Conservation (phyloP, 2,329 filamentous ascomycete genomes). For the Ampelomyces quisqualis region DNA sequence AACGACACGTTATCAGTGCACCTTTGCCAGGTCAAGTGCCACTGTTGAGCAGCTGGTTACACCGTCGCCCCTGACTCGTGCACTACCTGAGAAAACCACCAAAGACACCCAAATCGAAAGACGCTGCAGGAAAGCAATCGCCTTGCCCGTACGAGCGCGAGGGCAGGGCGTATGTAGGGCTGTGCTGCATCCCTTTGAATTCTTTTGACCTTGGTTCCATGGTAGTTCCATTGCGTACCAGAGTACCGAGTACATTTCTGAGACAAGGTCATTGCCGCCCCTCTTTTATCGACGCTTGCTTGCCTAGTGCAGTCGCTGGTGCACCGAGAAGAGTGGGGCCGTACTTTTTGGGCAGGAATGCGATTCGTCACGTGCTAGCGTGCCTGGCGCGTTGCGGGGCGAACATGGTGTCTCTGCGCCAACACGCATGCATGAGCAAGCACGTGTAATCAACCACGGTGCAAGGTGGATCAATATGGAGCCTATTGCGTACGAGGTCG, state of each 20-base stretch:
- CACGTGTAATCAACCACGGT: too few relatives aligned
- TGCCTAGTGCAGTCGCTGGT: not conserved
- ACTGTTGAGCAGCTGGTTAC: conserved; percentile 36
- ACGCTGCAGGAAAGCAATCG: conserved; percentile 1
- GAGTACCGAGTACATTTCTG: not conserved
- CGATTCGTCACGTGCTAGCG: conserved; percentile 1
- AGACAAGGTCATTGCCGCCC: conserved; percentile 1
- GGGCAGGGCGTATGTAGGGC: conserved; percentile 6
- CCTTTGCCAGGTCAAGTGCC: conserved; percentile 25
- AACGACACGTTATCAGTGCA: conserved; percentile 29
- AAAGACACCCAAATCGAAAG: conserved; percentile 3
- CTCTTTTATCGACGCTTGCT: not conserved
- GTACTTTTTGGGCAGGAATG: too few relatives aligned
- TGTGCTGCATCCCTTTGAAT: too few relatives aligned
- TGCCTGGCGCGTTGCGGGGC: not conserved
- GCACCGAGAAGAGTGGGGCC: not conserved
- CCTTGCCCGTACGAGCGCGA: conserved; percentile 3
- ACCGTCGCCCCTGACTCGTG: conserved; percentile 7
- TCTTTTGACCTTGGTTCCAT: too few relatives aligned
- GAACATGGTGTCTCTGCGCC: too few relatives aligned
- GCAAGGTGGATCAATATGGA: not conserved
- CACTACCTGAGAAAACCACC: conserved; percentile 6
- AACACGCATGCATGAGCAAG: too few relatives aligned
- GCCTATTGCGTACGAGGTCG: not conserved
- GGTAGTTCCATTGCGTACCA: too few relatives aligned